A percentile compares a stretch with the other conserved stretches of the same genome.
phyloP scores from a whole-genome alignment of 768 basidiomycete genomes.

The Mycena latifolia region DNA sequence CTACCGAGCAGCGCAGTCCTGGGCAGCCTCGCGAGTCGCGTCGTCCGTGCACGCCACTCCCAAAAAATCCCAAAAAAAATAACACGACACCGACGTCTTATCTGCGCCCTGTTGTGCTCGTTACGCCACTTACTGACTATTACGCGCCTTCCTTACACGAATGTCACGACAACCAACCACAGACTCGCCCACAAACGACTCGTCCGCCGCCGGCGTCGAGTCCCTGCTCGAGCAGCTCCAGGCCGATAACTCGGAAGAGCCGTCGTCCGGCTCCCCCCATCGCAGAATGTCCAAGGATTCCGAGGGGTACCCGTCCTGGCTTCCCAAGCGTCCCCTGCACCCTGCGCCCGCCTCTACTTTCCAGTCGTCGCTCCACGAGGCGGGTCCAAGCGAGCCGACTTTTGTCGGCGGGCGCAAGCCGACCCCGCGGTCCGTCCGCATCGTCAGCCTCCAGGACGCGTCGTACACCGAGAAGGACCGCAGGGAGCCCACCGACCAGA shows the following conservation, averaged over 20 bases:
- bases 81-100: constrained; percentile 25
- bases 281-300: constrained; percentile 57
- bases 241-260: constrained; percentile 36
- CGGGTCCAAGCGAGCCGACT: constrained; percentile 48
- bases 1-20: constrained; percentile 33
- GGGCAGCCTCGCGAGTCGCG: constrained; percentile 39
- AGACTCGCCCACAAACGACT: constrained; percentile 42
- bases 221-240: constrained; percentile 37
- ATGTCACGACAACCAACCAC: constrained; percentile 54
- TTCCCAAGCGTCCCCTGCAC: constrained; percentile 81
- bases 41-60: constrained; percentile 33
- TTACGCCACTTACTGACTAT: constrained; percentile 29
- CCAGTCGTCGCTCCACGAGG: constrained; percentile 61
- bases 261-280: constrained; percentile 47
- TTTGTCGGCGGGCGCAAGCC: constrained; percentile 77
- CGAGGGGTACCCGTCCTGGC: constrained; percentile 89
- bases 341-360: constrained; percentile 82
- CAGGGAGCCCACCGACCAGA: constrained; percentile 65
- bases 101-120: constrained; percentile 25
- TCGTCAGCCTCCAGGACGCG: constrained; percentile 76
- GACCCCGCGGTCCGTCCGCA: constrained; percentile 85
- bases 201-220: constrained; percentile 40
- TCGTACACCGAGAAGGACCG: constrained; percentile 54
- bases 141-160: constrained; percentile 41
- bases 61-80: constrained; percentile 42